A percentile compares a stretch with the other conserved stretches of the same genome.
Conservation (phyloP, 2,329 filamentous ascomycete genomes). For the Pestalotiopsis fici region DNA sequence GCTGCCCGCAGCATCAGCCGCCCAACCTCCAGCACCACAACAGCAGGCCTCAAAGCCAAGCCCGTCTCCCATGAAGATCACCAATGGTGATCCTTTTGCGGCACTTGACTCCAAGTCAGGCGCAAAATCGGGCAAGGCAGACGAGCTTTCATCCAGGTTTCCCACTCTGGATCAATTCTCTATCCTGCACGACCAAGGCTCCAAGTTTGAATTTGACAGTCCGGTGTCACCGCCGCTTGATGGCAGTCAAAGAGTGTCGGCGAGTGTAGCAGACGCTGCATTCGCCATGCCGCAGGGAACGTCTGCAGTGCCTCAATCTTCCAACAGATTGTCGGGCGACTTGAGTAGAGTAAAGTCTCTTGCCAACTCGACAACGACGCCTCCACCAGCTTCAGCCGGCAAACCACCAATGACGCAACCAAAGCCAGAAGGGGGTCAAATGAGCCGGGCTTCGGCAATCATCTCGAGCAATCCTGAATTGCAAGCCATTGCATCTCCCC, state of each 20-base stretch:
- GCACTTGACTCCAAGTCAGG: constrained; percentile 73
- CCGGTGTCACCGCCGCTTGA: constrained; percentile 52
- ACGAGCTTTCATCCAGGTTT: constrained; percentile 84
- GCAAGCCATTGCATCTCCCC: constrained; percentile 54
- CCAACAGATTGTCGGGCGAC: constrained; percentile 31
- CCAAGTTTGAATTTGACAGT: constrained; percentile 81
- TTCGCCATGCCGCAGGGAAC: constrained; percentile 57
- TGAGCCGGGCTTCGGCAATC: constrained; percentile 64
- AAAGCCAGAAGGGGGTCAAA: constrained; percentile 38
- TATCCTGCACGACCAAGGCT: constrained; percentile 79
- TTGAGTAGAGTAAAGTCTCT: constrained; percentile 29
- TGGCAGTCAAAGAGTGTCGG: constrained; percentile 67
- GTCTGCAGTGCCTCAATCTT: constrained; percentile 24
- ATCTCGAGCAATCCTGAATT: constrained; percentile 65
- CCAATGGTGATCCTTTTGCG: constrained; percentile 82
- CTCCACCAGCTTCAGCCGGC: constrained; percentile 24
- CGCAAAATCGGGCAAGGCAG: constrained; percentile 51
- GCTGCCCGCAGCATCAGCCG: constrained; percentile 58
- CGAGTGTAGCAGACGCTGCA: constrained; percentile 81
- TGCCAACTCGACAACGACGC: constrained; percentile 25
- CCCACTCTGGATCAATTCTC: constrained; percentile 93
- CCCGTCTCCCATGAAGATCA: constrained; percentile 70
- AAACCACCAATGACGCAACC: constrained; percentile 41
- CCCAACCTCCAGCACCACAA: constrained; percentile 17
- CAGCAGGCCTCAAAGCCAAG: constrained; percentile 50